phyloP scores from a whole-genome alignment of 768 basidiomycete genomes.

The Termitomyces bulborhizus region DNA sequence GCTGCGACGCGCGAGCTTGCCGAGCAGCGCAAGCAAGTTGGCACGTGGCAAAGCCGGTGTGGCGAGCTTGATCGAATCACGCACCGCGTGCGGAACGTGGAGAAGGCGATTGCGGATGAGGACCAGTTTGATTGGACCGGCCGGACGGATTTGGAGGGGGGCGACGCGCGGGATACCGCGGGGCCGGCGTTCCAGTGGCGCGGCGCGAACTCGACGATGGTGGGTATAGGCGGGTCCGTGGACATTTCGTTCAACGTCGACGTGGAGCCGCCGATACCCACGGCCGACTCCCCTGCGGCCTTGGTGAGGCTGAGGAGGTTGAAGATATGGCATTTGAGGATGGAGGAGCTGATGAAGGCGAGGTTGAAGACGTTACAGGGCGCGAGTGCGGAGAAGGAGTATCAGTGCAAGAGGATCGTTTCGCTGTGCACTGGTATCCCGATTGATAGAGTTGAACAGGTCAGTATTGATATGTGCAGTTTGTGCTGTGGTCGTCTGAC shows the following conservation, averaged over 20 bases:
- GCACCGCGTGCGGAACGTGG: conserved; percentile 80
- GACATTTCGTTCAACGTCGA: conserved; percentile 63
- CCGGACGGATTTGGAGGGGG: conserved; percentile 41
- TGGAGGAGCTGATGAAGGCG: conserved; percentile 67
- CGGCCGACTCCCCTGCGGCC: conserved; percentile 47
- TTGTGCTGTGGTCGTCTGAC: no score
- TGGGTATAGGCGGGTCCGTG: conserved; percentile 56
- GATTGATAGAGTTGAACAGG: conserved; percentile 85
- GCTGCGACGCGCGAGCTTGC: conserved; percentile 88
- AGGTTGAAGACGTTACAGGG: conserved; percentile 69
- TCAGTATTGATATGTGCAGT: conserved; percentile 31
- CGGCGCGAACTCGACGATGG: conserved; percentile 60
- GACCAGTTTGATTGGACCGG: conserved; percentile 89
- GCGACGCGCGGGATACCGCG: conserved; percentile 31
- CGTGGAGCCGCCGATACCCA: conserved; percentile 67
- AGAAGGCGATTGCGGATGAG: conserved; percentile 72
- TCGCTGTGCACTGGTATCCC: conserved; percentile 84
- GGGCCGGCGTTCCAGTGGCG: conserved; percentile 70
- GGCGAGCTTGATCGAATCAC: conserved; percentile 75
- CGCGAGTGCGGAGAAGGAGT: conserved; percentile 82
- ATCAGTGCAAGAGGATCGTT: conserved; percentile 88
- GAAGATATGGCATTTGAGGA: conserved; percentile 77
- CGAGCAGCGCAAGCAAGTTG: conserved; percentile 83
- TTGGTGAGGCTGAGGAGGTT: conserved; percentile 71
- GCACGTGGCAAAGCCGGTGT: conserved; percentile 65